phyloP scores from a whole-genome alignment of 2,329 filamentous ascomycete species.

The Ophiosphaerella herpotricha region DNA sequence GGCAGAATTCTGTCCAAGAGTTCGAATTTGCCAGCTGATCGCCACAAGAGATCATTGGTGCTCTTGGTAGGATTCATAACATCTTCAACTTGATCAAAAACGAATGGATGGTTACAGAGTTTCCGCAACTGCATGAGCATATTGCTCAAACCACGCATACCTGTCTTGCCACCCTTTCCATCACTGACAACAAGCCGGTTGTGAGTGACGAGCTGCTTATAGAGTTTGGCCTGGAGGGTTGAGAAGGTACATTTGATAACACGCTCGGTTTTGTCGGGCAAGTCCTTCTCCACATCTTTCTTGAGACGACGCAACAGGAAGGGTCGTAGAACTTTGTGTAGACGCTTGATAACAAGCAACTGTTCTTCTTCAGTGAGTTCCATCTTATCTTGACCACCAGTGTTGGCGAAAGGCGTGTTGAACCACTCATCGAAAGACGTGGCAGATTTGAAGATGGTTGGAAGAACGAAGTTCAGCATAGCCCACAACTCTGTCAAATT shows the following conservation, averaged over 20 bases:
- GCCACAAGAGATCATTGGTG: conserved; percentile 93
- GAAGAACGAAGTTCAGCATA: conserved; percentile 96
- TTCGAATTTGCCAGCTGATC: conserved; percentile 96
- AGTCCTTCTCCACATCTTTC: conserved; percentile 98
- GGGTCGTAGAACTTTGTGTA: conserved; percentile 95
- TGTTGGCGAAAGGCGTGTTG: conserved; percentile 99
- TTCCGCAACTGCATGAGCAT: conserved; percentile 99
- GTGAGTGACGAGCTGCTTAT: conserved; percentile 96
- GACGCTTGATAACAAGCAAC: conserved; percentile 93
- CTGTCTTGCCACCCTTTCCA: conserved; percentile 92
- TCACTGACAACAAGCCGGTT: conserved; percentile 95
- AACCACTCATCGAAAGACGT: conserved; percentile 99
- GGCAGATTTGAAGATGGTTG: conserved; percentile 98
- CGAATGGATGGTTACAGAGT: conserved; percentile 98
- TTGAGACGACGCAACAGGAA: conserved; percentile 98
- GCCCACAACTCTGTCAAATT: conserved; percentile 96
- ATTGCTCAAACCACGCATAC: conserved; percentile 93
- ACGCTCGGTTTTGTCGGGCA: conserved; percentile 98
- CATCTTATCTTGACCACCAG: conserved; percentile 97
- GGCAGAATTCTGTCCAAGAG: conserved; percentile 88
- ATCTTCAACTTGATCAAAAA: conserved; percentile 97
- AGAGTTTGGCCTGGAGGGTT: conserved; percentile 86
- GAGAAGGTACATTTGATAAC: conserved; percentile 99
- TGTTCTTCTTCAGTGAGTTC: conserved; percentile 99
- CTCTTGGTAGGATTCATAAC: conserved; percentile 90